These are phyloP conservation scores for Ambrosia trifida DNA, from an alignment of 129 eudicot genomes.

Conservation along the genomic window DNA sequence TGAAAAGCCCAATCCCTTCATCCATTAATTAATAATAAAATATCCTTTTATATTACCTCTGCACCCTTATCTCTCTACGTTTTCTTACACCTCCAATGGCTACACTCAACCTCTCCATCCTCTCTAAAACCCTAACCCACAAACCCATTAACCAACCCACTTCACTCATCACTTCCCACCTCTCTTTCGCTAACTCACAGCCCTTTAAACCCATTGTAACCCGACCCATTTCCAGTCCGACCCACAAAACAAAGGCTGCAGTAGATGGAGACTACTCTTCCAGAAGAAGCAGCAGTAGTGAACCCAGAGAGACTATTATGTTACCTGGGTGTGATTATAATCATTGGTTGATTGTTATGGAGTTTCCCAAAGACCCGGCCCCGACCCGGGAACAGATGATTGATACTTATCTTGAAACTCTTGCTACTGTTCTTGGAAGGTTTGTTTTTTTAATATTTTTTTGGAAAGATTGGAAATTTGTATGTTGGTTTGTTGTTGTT, in stretches of 20 bases:
- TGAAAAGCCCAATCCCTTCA: neutral
- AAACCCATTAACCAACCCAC: constrained; percentile 27
- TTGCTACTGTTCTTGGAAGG: constrained; percentile 96
- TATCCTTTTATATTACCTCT: neutral
- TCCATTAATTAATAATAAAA: neutral
- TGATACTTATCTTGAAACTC: constrained; percentile 83
- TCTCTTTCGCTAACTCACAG: constrained; percentile 29
- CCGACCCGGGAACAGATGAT: constrained; percentile 93
- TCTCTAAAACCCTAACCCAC: constrained; percentile 73
- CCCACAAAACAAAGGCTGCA: constrained; percentile 42
- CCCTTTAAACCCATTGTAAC: constrained; percentile 32
- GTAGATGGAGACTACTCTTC: constrained; percentile 58
- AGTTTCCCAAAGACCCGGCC: constrained; percentile 88
- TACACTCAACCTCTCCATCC: constrained; percentile 54
- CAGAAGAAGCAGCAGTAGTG: constrained; percentile 56
- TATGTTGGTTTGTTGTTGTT: constrained; percentile 3
- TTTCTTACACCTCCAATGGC: constrained; percentile 51
- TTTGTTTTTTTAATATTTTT: constrained; percentile 9
- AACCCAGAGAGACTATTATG: constrained; percentile 89
- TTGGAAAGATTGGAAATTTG: too few species aligned
- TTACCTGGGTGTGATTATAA: constrained; percentile 96
- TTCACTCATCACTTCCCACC: constrained; percentile 29
- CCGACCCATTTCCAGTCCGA: constrained; percentile 27
- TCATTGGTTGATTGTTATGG: constrained; percentile 98
- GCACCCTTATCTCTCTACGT: constrained; percentile 40